Conservation (phyloP, 306 rosid species). For the Ziziphus jujuba region DNA sequence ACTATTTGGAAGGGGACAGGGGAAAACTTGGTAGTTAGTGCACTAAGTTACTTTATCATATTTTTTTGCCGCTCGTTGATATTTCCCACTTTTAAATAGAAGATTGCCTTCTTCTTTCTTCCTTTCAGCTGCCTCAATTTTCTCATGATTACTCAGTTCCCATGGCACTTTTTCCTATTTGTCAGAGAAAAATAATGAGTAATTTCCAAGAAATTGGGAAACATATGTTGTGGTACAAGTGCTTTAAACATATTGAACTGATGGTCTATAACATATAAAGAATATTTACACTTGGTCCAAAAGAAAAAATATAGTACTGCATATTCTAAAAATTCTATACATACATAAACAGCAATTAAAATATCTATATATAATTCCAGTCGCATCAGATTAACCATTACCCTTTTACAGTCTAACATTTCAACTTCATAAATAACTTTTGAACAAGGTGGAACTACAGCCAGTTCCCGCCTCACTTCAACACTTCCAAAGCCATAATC, state of each 20-base stretch:
- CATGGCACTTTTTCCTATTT: constrained; percentile 65
- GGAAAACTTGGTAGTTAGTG: neutral
- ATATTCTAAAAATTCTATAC: no score
- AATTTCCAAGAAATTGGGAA: neutral
- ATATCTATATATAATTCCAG: neutral
- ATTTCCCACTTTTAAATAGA: constrained; percentile 51
- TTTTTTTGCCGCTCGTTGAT: constrained; percentile 52
- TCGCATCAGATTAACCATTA: constrained; percentile 23
- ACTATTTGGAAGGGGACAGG: no score
- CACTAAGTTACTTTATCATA: constrained; percentile 54
- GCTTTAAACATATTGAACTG: neutral
- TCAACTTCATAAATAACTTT: constrained; percentile 55
- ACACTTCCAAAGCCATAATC: constrained; percentile 64
- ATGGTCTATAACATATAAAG: no score
- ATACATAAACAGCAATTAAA: neutral
- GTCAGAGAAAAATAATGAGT: constrained; percentile 21
- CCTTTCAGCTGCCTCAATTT: constrained; percentile 56
- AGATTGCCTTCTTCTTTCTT: constrained; percentile 77
- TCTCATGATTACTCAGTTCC: constrained; percentile 59
- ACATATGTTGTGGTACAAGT: neutral
- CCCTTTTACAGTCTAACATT: constrained; percentile 52
- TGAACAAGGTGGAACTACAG: constrained; percentile 49
- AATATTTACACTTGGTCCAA: no score
- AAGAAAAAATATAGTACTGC: no score
- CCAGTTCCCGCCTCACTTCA: constrained; percentile 50